Conservation (phyloP, 2,329 filamentous ascomycete species). For the Neospermospora avenae region DNA sequence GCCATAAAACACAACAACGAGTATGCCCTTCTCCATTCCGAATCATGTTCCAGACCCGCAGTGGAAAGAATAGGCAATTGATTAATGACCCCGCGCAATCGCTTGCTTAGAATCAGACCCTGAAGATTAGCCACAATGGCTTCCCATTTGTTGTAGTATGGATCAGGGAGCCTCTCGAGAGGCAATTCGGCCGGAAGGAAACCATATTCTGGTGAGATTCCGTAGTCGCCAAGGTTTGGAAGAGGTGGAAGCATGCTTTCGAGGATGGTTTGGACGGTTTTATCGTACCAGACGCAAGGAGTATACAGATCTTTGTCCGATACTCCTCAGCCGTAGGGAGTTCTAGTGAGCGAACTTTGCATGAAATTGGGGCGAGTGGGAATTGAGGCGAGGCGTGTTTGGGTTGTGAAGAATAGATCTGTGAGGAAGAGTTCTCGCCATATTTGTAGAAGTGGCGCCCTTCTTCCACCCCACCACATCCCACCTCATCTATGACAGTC, state of each 20-base stretch:
- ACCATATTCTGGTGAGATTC: slow-evolving; percentile 72
- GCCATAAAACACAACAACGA: slow-evolving; percentile 85
- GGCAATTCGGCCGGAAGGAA: slow-evolving; percentile 84
- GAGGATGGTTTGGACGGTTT: slow-evolving; percentile 17
- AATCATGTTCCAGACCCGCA: slow-evolving; percentile 72
- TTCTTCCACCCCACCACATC: background rate
- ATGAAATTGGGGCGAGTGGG: slow-evolving; percentile 18
- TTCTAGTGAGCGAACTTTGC: slow-evolving; percentile 19
- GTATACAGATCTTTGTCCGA: slow-evolving; percentile 57
- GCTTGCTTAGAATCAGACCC: slow-evolving; percentile 77
- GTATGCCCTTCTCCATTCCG: slow-evolving; percentile 94
- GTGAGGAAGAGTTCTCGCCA: background rate
- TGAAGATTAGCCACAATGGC: slow-evolving; percentile 81
- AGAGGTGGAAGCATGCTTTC: slow-evolving; percentile 53
- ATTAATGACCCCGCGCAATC: slow-evolving; percentile 76
- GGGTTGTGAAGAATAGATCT: background rate
- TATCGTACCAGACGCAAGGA: slow-evolving; percentile 58
- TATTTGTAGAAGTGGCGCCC: slow-evolving; percentile 10
- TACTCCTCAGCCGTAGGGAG: slow-evolving; percentile 58
- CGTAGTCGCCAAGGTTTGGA: slow-evolving; percentile 70
- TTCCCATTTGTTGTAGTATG: slow-evolving; percentile 96
- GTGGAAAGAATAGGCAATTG: slow-evolving; percentile 81
- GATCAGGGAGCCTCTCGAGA: slow-evolving; percentile 75
- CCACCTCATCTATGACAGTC: slow-evolving; percentile 6
- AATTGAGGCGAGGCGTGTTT: background rate